A percentile compares a stretch with the other conserved stretches of the same genome.
phyloP scores from a whole-genome alignment of 257 asterid species.

The Solanum clarkiae region DNA sequence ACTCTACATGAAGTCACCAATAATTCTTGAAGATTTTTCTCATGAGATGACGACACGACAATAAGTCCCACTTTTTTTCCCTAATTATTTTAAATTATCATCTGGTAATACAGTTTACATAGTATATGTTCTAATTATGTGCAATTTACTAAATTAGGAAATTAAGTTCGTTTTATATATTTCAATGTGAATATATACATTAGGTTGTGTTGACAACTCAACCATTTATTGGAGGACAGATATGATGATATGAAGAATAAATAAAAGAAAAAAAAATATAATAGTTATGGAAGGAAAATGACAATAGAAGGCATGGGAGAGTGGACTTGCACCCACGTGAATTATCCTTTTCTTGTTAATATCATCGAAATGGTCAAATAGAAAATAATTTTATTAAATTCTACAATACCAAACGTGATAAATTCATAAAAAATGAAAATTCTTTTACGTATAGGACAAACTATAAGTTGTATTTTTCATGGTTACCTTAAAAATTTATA shows the following conservation, averaged over 20 bases:
- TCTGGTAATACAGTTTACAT: too few relatives aligned
- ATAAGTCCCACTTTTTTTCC: neutral
- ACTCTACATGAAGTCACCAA: neutral
- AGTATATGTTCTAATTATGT: neutral
- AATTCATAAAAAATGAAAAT: neutral
- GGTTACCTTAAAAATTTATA: neutral
- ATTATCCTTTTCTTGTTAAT: neutral
- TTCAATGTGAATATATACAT: neutral
- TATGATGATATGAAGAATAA: neutral
- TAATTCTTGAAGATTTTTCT: neutral
- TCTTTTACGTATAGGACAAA: neutral
- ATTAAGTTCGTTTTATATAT: neutral
- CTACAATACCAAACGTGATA: neutral
- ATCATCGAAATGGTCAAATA: neutral
- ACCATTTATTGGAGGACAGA: neutral
- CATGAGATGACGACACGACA: neutral
- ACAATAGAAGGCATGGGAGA: neutral
- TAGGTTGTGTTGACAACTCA: neutral
- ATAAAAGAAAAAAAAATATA: neutral
- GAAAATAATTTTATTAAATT: neutral
- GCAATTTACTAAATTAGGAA: neutral
- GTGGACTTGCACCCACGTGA: neutral
- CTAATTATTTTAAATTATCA: neutral
- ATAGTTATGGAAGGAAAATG: neutral
- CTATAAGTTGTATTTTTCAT: neutral